phyloP scores from a whole-genome alignment of 129 eudicot species.

The Ambrosia artemisiifolia region DNA sequence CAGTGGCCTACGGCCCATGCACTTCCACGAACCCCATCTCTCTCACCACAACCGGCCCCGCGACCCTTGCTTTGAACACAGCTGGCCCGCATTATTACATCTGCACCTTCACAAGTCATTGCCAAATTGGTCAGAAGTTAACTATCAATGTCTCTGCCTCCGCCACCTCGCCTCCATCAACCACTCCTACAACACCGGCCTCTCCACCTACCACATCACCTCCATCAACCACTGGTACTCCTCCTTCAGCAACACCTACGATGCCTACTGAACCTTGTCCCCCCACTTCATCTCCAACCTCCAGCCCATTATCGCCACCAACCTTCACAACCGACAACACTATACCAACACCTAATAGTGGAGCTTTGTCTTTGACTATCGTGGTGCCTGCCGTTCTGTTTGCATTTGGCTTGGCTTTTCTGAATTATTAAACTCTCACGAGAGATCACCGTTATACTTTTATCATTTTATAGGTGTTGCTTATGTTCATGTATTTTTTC shows the following conservation, averaged over 20 bases:
- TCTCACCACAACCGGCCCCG: too few relatives aligned
- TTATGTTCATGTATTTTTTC: too few relatives aligned
- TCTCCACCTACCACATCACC: conserved; percentile 13
- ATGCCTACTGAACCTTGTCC: conserved; percentile 11
- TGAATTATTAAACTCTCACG: conserved; percentile 9
- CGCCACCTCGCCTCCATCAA: neutral
- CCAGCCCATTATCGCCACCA: conserved; percentile 1
- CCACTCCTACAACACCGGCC: conserved; percentile 15
- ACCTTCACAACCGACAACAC: neutral
- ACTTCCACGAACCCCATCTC: conserved; percentile 15
- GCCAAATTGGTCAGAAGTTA: conserved; percentile 29
- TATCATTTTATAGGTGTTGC: neutral
- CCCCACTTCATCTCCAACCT: conserved; percentile 4
- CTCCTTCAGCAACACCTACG: too few relatives aligned
- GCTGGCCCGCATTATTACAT: conserved; percentile 22
- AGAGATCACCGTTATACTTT: neutral
- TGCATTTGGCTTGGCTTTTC: conserved; percentile 31
- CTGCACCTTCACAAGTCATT: conserved; percentile 31
- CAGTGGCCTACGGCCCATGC: conserved; percentile 15
- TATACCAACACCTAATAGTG: neutral
- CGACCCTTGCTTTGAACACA: conserved; percentile 8
- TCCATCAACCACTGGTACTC: too few relatives aligned
- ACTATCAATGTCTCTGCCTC: conserved; percentile 10
- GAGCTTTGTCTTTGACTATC: conserved; percentile 21
- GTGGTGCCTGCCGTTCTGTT: conserved; percentile 34